Conservation (phyloP, 306 rosid genomes). For the Sophora flavescens region DNA sequence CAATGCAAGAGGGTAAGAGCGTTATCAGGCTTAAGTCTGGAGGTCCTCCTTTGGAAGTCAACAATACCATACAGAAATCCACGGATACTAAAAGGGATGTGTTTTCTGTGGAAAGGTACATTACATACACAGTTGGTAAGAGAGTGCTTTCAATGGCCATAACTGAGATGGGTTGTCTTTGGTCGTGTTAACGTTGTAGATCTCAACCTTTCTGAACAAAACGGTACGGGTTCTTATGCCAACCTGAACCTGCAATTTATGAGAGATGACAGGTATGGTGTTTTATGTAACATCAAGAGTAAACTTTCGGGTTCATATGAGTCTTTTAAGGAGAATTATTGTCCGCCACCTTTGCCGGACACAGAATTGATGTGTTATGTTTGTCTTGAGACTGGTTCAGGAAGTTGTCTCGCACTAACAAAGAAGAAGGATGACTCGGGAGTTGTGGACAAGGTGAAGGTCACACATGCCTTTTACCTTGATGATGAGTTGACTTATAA, state of each 20-base stretch:
- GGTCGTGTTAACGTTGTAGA: conserved; percentile 8
- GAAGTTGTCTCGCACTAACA: conserved; percentile 7
- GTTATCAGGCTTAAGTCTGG: conserved; percentile 3
- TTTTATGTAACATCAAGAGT: background rate
- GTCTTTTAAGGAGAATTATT: conserved; percentile 32
- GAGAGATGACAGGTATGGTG: conserved; percentile 22
- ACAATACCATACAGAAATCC: background rate
- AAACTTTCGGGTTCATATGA: conserved; percentile 7
- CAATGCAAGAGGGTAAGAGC: conserved; percentile 29
- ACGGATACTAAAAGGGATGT: background rate
- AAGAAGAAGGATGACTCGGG: background rate
- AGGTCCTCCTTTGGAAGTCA: conserved; percentile 18
- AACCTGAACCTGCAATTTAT: background rate
- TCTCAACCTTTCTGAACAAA: background rate
- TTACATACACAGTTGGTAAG: conserved; percentile 32
- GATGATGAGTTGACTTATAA: background rate
- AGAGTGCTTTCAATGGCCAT: background rate
- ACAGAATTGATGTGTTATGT: background rate
- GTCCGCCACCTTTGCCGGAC: conserved; percentile 23
- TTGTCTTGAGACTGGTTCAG: conserved; percentile 1
- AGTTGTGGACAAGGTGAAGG: conserved; percentile 25
- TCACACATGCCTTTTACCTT: background rate
- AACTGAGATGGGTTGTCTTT: background rate
- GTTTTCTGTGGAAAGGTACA: conserved; percentile 5
- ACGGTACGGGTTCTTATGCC: conserved; percentile 13